Evolutionary conservation across 768 basidiomycete species (phyloP).

Genomic region (Leccinum rimulosum): DNA sequence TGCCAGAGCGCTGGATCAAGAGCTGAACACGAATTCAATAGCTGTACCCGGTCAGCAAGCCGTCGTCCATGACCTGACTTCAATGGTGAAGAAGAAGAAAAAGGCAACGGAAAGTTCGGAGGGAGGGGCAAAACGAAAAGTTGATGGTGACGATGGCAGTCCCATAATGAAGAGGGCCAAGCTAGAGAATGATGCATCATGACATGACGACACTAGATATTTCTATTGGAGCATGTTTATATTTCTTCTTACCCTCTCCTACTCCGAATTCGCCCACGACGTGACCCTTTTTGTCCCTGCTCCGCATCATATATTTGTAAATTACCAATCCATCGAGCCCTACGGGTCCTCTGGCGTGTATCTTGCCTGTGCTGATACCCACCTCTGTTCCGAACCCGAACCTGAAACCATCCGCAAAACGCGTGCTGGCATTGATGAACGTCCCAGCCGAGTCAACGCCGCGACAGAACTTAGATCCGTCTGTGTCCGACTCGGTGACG

Average conservation of each 20-base stretch:
- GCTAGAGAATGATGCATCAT: conserved; percentile 40
- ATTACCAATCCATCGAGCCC: conserved; percentile 91
- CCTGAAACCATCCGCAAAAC: conserved; percentile 95
- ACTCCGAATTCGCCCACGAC: conserved; percentile 82
- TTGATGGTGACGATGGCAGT: conserved; percentile 52
- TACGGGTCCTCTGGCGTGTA: conserved; percentile 95
- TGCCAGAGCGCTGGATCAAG: conserved; percentile 68
- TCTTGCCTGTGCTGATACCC: conserved; percentile 94
- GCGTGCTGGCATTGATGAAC: conserved; percentile 91
- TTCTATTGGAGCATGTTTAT: conserved; percentile 52
- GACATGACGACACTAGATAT: conserved; percentile 12
- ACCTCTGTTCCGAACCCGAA: conserved; percentile 99
- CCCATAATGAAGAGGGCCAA: conserved; percentile 61
- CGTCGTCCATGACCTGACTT: conserved; percentile 78
- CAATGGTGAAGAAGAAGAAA: conserved; percentile 88
- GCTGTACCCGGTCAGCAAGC: conserved; percentile 34
- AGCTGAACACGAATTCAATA: conserved; percentile 50
- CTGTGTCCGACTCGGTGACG: conserved; percentile 72
- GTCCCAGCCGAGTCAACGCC: conserved; percentile 92
- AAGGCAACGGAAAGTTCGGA: conserved; percentile 34
- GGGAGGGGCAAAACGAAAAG: conserved; percentile 62
- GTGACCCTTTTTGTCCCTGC: conserved; percentile 72
- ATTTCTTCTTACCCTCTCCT: conserved; percentile 67
- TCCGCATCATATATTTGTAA: conserved; percentile 93
- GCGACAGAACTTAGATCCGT: conserved; percentile 72